Evolutionary conservation across 805 yeast genomes (phyloP).

Genomic region (Spathaspora sp.): DNA sequence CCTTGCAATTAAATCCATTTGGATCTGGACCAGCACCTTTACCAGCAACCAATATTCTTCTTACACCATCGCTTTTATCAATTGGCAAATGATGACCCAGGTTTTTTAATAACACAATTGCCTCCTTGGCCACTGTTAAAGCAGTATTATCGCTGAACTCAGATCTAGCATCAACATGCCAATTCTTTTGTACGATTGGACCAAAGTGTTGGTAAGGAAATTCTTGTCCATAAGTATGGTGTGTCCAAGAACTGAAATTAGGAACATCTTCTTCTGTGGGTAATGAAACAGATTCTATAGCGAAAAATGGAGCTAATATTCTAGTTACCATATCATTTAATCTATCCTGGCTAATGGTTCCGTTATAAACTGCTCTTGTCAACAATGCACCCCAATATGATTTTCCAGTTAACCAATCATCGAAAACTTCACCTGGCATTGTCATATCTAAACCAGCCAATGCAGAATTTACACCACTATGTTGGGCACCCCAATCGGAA

Average conservation of each 20-base stretch:
- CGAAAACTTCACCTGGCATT: slow-evolving; percentile 58
- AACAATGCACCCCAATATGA: slow-evolving; percentile 57
- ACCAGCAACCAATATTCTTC: slow-evolving; percentile 46
- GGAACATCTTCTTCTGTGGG: slow-evolving; percentile 44
- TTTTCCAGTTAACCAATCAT: slow-evolving; percentile 50
- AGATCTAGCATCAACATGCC: slow-evolving; percentile 52
- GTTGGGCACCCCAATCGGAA: slow-evolving; percentile 67
- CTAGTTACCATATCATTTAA: slow-evolving; percentile 62
- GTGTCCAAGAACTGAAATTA: slow-evolving; percentile 58
- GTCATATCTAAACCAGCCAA: slow-evolving; percentile 62
- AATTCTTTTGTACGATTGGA: slow-evolving; percentile 50
- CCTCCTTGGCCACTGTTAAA: slow-evolving; percentile 53
- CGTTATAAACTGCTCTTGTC: slow-evolving; percentile 52
- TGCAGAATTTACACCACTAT: slow-evolving; percentile 52
- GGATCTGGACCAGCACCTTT: slow-evolving; percentile 50
- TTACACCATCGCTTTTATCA: slow-evolving; percentile 36
- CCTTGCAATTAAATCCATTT: slow-evolving; percentile 51
- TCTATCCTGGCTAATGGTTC: slow-evolving; percentile 49
- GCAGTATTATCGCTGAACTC: slow-evolving; percentile 47
- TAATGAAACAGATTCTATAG: slow-evolving; percentile 32
- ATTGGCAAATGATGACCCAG: slow-evolving; percentile 51
- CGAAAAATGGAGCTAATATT: slow-evolving; percentile 54
- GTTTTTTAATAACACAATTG: slow-evolving; percentile 54
- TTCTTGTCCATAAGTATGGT: slow-evolving; percentile 50
- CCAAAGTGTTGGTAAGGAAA: slow-evolving; percentile 53